These are phyloP conservation scores for Anacardium occidentale DNA, from an alignment of 345 rosid species.

Conservation along the genomic window DNA sequence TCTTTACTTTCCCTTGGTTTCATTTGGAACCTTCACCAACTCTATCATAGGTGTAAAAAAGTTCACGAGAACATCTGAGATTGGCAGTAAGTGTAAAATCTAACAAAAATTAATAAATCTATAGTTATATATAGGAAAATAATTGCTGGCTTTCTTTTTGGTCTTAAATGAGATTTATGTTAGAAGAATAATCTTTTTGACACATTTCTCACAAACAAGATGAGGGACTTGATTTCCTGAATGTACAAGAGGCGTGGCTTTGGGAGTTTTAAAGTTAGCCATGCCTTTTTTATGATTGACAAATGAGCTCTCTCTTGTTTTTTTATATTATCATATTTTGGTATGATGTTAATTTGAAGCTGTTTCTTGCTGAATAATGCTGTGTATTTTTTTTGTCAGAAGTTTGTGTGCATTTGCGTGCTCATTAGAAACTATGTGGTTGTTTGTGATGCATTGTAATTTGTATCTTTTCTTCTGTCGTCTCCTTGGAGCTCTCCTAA, in stretches of 20 bases:
- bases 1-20: background rate
- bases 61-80: background rate
- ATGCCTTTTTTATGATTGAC: background rate
- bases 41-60: background rate
- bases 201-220: background rate
- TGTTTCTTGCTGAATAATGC: background rate
- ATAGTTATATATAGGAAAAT: background rate
- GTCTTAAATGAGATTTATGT: background rate
- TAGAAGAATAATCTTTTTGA: background rate
- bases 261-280: too few relatives aligned
- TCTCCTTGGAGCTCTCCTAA: background rate
- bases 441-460: constrained; percentile 8
- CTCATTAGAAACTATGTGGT: background rate
- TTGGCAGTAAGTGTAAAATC: background rate
- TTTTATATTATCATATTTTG: background rate
- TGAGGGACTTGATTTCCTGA: background rate
- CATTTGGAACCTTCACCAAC: background rate
- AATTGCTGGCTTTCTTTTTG: background rate
- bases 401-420: background rate
- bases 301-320: background rate
- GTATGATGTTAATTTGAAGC: background rate
- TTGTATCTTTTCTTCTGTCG: background rate
- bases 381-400: background rate
- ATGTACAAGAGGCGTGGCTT: too few relatives aligned
- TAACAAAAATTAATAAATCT: background rate